These are phyloP conservation scores for Chaetomiaceae sp. DNA, from an alignment of 2,329 filamentous ascomycete species.

Conservation along the genomic window DNA sequence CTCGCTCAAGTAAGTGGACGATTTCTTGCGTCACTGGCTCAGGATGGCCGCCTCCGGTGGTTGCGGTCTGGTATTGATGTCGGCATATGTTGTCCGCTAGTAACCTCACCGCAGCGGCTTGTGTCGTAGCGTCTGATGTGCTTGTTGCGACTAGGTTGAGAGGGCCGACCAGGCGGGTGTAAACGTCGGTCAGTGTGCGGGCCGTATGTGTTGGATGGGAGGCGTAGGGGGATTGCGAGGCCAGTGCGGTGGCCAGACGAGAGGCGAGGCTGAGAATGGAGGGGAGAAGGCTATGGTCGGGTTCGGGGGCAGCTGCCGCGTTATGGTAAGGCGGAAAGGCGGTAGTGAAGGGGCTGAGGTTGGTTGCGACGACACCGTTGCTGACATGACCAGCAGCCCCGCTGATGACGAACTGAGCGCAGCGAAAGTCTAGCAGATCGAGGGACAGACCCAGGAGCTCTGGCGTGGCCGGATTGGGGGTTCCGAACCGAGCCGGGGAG, in stretches of 20 bases:
- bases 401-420: slow-evolving; percentile 18
- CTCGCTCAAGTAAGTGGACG: no score
- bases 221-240: no score
- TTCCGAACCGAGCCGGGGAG: slow-evolving; percentile 10
- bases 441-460: slow-evolving; percentile 19
- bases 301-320: not conserved
- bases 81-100: slow-evolving; percentile 8
- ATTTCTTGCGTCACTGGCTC: no score
- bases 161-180: slow-evolving; percentile 14
- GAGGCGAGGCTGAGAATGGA: slow-evolving; percentile 9
- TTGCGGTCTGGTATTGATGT: no score
- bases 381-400: not conserved
- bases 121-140: slow-evolving; percentile 4
- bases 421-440: slow-evolving; percentile 24
- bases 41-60: no score
- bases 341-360: not conserved
- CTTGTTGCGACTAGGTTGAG: slow-evolving; percentile 20
- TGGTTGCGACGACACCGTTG: not conserved
- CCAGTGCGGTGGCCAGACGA: not conserved
- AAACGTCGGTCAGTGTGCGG: not conserved
- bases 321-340: not conserved
- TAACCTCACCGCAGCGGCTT: slow-evolving; percentile 10
- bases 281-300: not conserved
- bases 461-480: slow-evolving; percentile 12
- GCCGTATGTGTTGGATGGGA: not conserved